Base-by-base conservation (phyloP, 2,329 filamentous ascomycete genomes). In the Graphiopsis chlorocephala region DNA sequence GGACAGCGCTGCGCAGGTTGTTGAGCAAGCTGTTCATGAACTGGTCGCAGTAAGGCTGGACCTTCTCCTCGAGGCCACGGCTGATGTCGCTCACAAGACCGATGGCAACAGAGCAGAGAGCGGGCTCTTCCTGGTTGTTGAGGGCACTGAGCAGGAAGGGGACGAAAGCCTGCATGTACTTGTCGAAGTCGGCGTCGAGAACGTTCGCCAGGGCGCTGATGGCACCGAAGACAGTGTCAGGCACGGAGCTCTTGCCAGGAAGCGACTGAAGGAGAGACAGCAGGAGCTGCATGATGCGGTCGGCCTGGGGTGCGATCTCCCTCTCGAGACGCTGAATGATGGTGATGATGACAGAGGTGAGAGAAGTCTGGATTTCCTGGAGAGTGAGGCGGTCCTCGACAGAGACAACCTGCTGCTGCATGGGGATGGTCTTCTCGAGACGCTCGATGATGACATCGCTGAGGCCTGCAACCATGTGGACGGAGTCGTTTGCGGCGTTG, bases 11-110 rank as follows among this genome's bases (percentile, higher is more conserved):
- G 78, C 91, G 88, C 48, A 99, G 82, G 79, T 97, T 96, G 83
- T 92, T 93, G 68, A 99, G 86, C 65, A 99, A 84, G 76, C 95
- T 91, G 84, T 99, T 99, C 95, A 99, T 99, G 78, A 98, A 97
- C 70, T 89, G 87, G 74, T 99, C 95, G 79, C 95, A 99, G 83
- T 90, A 98, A 64, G 94, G 95, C 80, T 96, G 92, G 74, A 94
- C 91, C 77, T 90, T 91, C 76, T 93, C 89, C 76, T 93, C 92
- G 76, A 98, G 84, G 17, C 94, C 95, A 72, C 95, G 90, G 61
- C 93, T 94, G 72, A 99, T 95, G 76, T 99, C 95, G 78, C 94
- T 96, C 71, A 98, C 94, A 64, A 99, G 86, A 72, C 95, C 95
- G 78, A 99, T 97, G 72, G 95, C 94, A 89, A 98, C 96, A 53